phyloP scores from a whole-genome alignment of 2,329 filamentous ascomycete species.

The Stachybotrys elegans region DNA sequence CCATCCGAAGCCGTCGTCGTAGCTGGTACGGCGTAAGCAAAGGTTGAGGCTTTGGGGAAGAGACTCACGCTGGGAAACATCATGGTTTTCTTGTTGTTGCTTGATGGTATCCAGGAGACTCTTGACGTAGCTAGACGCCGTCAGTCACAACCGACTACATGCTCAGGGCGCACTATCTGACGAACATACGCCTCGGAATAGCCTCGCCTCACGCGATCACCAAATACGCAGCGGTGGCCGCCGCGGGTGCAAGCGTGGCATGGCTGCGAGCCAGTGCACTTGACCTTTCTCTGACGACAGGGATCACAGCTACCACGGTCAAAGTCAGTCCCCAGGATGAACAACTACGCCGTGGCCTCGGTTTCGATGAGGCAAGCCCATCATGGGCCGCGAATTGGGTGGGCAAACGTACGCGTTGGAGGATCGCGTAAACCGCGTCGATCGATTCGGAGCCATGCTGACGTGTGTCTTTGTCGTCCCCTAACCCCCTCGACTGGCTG shows the following conservation, averaged over 20 bases:
- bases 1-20: neutral
- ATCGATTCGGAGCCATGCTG: no score
- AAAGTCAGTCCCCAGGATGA: neutral
- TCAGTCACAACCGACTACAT: neutral
- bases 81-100: conserved; percentile 8
- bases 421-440: conserved; percentile 8
- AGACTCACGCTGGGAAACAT: neutral
- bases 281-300: conserved; percentile 21
- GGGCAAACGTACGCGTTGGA: conserved; percentile 11
- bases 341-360: neutral
- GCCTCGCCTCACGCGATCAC: conserved; percentile 11
- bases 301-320: conserved; percentile 11
- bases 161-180: neutral
- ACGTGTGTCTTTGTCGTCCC: no score
- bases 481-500: no score
- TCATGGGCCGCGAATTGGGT: neutral
- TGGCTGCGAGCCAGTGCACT: conserved; percentile 20
- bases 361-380: neutral
- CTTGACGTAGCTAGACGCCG: conserved; percentile 12
- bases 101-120: conserved; percentile 14
- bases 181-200: conserved; percentile 18
- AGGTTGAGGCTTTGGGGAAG: neutral
- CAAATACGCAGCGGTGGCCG: conserved; percentile 18
- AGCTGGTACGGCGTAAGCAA: no score
- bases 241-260: conserved; percentile 18